Base-by-base conservation (phyloP, 2,329 filamentous ascomycete species). In the Cladosporium sp. region DNA sequence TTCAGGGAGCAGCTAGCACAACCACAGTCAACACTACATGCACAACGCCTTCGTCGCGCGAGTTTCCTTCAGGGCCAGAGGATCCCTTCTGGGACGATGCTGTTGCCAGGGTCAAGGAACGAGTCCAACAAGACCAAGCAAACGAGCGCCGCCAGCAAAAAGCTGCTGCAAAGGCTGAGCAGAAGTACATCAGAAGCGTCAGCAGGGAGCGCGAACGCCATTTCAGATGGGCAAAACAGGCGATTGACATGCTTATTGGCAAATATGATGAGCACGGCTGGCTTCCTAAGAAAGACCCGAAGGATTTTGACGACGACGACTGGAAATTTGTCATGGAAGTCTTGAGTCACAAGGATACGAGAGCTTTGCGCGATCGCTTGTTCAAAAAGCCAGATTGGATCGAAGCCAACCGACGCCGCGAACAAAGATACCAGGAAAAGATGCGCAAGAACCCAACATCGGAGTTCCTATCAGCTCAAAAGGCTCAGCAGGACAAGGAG, bases 221-320 rank as follows among this genome's bases (percentile, higher is more conserved):
- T 12, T 39, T 50, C 39, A 43, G 43, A 32, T 50, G 48, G 48
- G 48, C 48, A n/a, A 50, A 50, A 33, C 39, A 29, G 15, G 22
- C 48, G n/a, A 32, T 50, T 16, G 32, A 50, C 12, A 16, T 19
- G n/a, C 40, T 50, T 19, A 25, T 43, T 27, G 41, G 48, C 41
- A 50, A 43, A 30, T 25, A 43, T 39, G 48, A 43, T 19, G 39
- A 50, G 15, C 39, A 43, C 11, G 48, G 48, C 33, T 50, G 41
- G 39, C 48, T 38, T 13, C 48, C 41, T 2, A 50, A 50, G 33
- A 50, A 50, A 39, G 39, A 48, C 27, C 45, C 45, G 36, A 40
- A 48, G 16, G 27, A 48, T 11, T 48, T 48, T 13, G 45, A 48
- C 13, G 45, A 48, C 27, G 36, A 48, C 16, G 45, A 48, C 36